A percentile compares a stretch with the other conserved stretches of the same genome.
These are phyloP conservation scores for Saprolegnia diclina DNA, from an alignment of 352 stramenopile genomes.

Conservation along the genomic window DNA sequence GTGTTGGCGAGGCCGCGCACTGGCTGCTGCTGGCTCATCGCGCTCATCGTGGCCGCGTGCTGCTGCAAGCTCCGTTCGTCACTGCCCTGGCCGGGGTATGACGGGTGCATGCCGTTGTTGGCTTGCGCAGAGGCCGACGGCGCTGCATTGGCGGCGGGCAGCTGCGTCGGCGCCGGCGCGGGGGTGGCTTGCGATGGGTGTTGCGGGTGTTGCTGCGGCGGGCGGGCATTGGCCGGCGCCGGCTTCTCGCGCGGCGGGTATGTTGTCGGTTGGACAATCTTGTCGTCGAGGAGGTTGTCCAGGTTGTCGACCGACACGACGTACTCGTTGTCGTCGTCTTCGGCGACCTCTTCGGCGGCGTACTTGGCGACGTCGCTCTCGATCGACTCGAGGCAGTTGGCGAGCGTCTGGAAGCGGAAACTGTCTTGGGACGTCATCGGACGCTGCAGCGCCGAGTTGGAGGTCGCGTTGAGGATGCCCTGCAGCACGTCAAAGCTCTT, in stretches of 20 bases:
- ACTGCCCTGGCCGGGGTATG: conserved; percentile 17
- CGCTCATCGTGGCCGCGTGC: conserved; percentile 4
- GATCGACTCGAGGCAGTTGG: conserved; percentile 69
- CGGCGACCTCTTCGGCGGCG: conserved; percentile 34
- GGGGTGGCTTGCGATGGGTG: conserved; percentile 17
- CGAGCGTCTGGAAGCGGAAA: conserved; percentile 80
- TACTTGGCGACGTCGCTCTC: conserved; percentile 78
- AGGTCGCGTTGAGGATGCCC: conserved; percentile 79
- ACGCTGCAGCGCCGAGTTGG: conserved; percentile 79
- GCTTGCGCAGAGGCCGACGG: neutral
- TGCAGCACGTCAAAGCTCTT: conserved; percentile 87
- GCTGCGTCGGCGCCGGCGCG: neutral
- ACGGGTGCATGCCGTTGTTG: conserved; percentile 12
- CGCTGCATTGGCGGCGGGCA: neutral
- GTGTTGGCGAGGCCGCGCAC: neutral
- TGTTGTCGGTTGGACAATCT: neutral
- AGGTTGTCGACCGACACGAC: conserved; percentile 81
- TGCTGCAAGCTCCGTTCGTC: conserved; percentile 6
- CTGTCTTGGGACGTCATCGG: conserved; percentile 83
- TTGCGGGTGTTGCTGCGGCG: conserved; percentile 15
- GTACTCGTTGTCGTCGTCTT: conserved; percentile 74
- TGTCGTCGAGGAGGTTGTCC: conserved; percentile 77
- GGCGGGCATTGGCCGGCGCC: conserved; percentile 32
- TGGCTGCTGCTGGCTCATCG: conserved; percentile 1
- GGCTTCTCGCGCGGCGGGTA: conserved; percentile 6